Percentiles rank a stretch among this genome's conserved stretches.
Conservation (phyloP, 495 filamentous ascomycete species). For the Xylaria cubensis region DNA sequence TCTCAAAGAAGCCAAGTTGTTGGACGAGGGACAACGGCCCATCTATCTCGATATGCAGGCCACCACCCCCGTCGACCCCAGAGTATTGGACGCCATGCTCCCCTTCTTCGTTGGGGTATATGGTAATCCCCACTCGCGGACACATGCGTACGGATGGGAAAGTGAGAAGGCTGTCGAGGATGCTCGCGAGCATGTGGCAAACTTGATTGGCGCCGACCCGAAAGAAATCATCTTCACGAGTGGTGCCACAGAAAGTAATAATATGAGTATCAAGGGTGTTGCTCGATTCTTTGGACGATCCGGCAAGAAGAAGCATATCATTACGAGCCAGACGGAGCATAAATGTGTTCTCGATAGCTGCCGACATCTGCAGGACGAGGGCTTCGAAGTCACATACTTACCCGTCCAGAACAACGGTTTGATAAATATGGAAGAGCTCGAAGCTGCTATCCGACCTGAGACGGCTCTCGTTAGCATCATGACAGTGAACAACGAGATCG, state of each 20-base stretch:
- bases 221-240: slow-evolving; percentile 99
- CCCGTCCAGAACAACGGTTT: slow-evolving; percentile 86
- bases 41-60: slow-evolving; percentile 99
- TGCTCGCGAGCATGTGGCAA: slow-evolving; percentile 81
- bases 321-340: slow-evolving; percentile 97
- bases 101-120: slow-evolving; percentile 93
- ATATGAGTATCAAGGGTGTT: slow-evolving; percentile 99
- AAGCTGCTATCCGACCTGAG: slow-evolving; percentile 88
- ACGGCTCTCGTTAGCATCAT: slow-evolving; percentile 94
- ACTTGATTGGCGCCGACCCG: slow-evolving; percentile 88
- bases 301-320: slow-evolving; percentile 97
- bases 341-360: slow-evolving; percentile 98
- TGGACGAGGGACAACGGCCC: slow-evolving; percentile 92
- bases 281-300: slow-evolving; percentile 90
- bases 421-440: slow-evolving; percentile 83
- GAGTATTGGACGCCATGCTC: slow-evolving; percentile 95
- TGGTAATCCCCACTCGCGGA: slow-evolving; percentile 96
- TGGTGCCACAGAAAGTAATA: slow-evolving; percentile 97
- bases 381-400: slow-evolving; percentile 94
- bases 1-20: slow-evolving; percentile 87
- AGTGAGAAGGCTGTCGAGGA: slow-evolving; percentile 91
- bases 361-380: slow-evolving; percentile 94
- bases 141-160: slow-evolving; percentile 99
- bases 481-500: slow-evolving; percentile 99
- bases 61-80: slow-evolving; percentile 93